Evolutionary conservation across 192 early-diverging fungal genomes (phyloP).

Genomic region (Backusella australiensis): DNA sequence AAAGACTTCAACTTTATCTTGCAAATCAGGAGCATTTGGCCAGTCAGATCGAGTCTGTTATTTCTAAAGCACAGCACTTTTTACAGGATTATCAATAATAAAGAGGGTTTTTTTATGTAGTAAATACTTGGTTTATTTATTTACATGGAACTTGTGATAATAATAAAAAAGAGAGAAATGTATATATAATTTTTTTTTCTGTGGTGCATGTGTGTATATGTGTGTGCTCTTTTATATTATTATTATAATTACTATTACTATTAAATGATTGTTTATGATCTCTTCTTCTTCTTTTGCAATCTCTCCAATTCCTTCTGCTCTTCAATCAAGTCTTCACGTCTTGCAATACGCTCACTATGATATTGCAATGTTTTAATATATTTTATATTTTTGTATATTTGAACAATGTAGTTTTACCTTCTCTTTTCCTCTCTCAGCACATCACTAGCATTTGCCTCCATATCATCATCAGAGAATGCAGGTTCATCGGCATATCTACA

Average conservation of each 20-base stretch:
- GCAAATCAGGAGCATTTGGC: slow-evolving; percentile 25
- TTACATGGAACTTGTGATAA: not conserved
- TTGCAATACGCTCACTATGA: slow-evolving; percentile 27
- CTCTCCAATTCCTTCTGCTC: slow-evolving; percentile 34
- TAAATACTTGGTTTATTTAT: not conserved
- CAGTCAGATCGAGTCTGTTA: not conserved
- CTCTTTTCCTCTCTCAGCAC: slow-evolving; percentile 36
- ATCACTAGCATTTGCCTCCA: slow-evolving; percentile 41
- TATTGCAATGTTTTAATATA: not conserved
- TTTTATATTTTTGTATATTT: not conserved
- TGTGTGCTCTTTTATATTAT: not conserved
- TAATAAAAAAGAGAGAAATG: not conserved
- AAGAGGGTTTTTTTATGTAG: not conserved
- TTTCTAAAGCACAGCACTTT: slow-evolving; percentile 8
- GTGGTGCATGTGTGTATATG: not conserved
- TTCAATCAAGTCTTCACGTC: slow-evolving; percentile 34
- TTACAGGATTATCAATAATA: not conserved
- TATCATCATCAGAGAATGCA: slow-evolving; percentile 39
- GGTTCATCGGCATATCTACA: slow-evolving; percentile 33
- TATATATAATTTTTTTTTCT: not conserved
- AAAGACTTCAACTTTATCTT: slow-evolving; percentile 29
- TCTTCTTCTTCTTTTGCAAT: slow-evolving; percentile 22
- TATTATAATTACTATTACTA: not conserved
- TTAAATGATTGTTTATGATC: not conserved
- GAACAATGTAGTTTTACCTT: slow-evolving; percentile 20